phyloP scores from a whole-genome alignment of 345 rosid species.

The Syzygium oleosum region DNA sequence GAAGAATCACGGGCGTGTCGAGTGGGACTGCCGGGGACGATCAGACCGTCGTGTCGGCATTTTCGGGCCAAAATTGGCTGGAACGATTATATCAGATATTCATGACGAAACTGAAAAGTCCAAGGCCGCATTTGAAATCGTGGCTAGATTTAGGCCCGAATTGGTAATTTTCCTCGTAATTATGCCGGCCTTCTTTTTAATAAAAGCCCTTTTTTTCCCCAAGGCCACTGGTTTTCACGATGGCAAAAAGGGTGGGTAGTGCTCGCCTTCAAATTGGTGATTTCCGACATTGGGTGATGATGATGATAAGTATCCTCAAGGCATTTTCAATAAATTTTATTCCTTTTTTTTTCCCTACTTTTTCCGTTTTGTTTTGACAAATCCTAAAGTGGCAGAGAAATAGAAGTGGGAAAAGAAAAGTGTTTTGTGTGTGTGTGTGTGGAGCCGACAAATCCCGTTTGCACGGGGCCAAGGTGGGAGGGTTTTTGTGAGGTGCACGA shows the following conservation, averaged over 20 bases:
- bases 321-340: background rate
- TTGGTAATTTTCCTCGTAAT: background rate
- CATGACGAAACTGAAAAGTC: background rate
- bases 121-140: fast-evolving
- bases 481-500: background rate
- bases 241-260: background rate
- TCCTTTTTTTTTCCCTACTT: background rate
- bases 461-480: background rate
- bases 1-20: too few relatives aligned
- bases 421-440: background rate
- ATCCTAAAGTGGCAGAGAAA: background rate
- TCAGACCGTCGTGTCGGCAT: background rate
- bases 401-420: background rate
- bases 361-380: background rate
- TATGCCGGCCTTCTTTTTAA: background rate
- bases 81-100: background rate
- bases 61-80: background rate
- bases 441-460: background rate
- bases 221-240: background rate
- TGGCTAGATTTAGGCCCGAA: background rate
- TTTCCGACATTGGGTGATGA: background rate
- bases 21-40: background rate
- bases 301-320: background rate
- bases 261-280: background rate
- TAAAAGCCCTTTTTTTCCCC: background rate